These are phyloP conservation scores for Setaria viridis DNA, from an alignment of 202 grass and related monocot genomes.

Conservation along the genomic window DNA sequence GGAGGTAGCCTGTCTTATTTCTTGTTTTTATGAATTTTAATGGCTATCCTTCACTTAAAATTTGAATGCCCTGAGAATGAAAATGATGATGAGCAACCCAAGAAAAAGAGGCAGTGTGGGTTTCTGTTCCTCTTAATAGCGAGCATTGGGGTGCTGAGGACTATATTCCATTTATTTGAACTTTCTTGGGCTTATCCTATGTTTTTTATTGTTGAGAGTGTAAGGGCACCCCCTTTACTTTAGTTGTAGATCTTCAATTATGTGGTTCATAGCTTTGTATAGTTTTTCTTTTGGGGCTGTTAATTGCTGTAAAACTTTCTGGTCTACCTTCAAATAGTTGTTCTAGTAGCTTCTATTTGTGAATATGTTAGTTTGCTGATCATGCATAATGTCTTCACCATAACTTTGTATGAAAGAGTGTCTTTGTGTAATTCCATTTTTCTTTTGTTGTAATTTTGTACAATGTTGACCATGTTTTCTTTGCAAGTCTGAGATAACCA, in stretches of 20 bases:
- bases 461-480: constrained; percentile 27
- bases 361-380: neutral
- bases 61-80: no score
- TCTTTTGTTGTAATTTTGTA: constrained; percentile 32
- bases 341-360: neutral
- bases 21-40: constrained; percentile 25
- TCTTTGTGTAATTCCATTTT: neutral
- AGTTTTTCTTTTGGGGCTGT: constrained; percentile 31
- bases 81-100: no score
- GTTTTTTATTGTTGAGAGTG: constrained; percentile 1
- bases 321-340: constrained; percentile 27
- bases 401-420: neutral
- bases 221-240: neutral
- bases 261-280: no score
- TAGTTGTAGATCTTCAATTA: neutral
- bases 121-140: no score
- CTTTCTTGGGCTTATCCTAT: neutral
- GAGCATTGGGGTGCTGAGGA: neutral
- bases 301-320: constrained; percentile 26
- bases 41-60: neutral
- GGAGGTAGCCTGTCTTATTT: constrained; percentile 57
- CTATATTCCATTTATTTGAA: neutral
- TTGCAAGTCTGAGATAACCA: constrained; percentile 4
- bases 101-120: no score
- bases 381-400: neutral